Evolutionary conservation across 768 basidiomycete species (phyloP), one percentile per base, ranked within the genome.

Genomic region (Phanerochaete sordida): DNA sequence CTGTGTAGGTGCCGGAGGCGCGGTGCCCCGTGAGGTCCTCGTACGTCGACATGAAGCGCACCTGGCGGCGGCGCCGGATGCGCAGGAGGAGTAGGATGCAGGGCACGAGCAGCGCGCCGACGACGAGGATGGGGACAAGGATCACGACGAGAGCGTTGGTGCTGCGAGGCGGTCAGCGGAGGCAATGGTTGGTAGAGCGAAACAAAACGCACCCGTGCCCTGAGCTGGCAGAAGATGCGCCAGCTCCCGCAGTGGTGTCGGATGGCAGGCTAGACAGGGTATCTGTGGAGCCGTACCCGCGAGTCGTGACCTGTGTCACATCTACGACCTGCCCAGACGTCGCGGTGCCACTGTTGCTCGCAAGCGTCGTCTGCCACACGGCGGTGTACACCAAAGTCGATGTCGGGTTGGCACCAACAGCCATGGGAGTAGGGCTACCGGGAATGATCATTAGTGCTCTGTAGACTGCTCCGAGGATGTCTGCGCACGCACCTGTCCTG

Each of bases 121-220:
- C 23, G 53, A 61, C 46, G 21, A 61, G 53, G 46, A 61, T 33
- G 5, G 60, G 60, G n/a, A 56, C 46, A 2, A 61, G 53, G 3
- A 56, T 56, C 1, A 46, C 60, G 21, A 44, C 50, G 31, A 61
- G 53, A 2, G 56, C 8, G 58, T 24, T 44, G 6, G 35, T 19
- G 7, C 30, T 44, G 19, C 11, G 31, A 3, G 9, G 23, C 27
- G 27, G n/a, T n/a, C 50, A 59, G 26, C n/a, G 58, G 11, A 4
- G 35, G 27, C 30, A 19, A 19, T 26, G 53, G 8, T 49, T 27
- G 23, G 24, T 47, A 50, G 21, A n/a, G 39, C 5, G 28, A 11
- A 48, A 28, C 21, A 23, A 7, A 19, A 48, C 21, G 11, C 5
- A 48, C 23, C 33, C 24, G 47, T 48, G 47, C 24, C 7, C 47